Evolutionary conservation across 139 green algal genomes (phyloP).

Genomic region (Mesotaenium endlicherianum): DNA sequence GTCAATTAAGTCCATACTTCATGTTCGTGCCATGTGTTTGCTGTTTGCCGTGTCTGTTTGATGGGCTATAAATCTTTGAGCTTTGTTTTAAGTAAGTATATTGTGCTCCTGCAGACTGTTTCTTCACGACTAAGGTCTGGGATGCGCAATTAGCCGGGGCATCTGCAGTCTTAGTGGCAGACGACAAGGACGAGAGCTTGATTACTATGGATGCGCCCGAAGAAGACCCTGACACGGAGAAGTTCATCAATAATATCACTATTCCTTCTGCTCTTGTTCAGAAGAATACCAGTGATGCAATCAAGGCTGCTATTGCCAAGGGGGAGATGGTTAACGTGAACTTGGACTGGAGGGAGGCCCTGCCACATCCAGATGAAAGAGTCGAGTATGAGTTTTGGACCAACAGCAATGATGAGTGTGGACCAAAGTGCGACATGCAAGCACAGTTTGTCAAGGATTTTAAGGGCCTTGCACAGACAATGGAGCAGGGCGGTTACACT

Average conservation of each 20-base stretch:
- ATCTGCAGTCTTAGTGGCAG: slow-evolving; percentile 69
- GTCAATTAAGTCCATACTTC: background rate
- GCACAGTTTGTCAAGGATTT: slow-evolving; percentile 74
- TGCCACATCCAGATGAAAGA: slow-evolving; percentile 65
- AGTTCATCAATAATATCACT: slow-evolving; percentile 61
- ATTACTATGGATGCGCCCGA: slow-evolving; percentile 75
- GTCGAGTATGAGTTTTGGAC: slow-evolving; percentile 92
- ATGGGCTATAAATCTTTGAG: background rate
- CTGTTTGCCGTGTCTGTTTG: background rate
- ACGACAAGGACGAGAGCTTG: slow-evolving; percentile 69
- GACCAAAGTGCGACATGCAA: slow-evolving; percentile 73
- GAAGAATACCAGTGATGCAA: slow-evolving; percentile 61
- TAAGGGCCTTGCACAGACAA: slow-evolving; percentile 57
- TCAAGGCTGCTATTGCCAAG: slow-evolving; percentile 70
- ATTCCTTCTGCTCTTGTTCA: slow-evolving; percentile 79
- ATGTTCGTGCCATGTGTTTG: background rate
- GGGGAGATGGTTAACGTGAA: slow-evolving; percentile 62
- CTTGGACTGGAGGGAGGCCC: slow-evolving; percentile 77
- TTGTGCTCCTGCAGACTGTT: slow-evolving; percentile 65
- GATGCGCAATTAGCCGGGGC: slow-evolving; percentile 82
- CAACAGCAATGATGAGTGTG: slow-evolving; percentile 83
- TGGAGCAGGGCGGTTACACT: slow-evolving; percentile 69
- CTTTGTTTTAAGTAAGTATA: background rate
- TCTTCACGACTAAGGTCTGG: slow-evolving; percentile 86
- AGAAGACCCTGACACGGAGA: background rate